These are phyloP conservation scores for Exophiala mesophila DNA, from an alignment of 2,329 filamentous ascomycete genomes.

Conservation along the genomic window DNA sequence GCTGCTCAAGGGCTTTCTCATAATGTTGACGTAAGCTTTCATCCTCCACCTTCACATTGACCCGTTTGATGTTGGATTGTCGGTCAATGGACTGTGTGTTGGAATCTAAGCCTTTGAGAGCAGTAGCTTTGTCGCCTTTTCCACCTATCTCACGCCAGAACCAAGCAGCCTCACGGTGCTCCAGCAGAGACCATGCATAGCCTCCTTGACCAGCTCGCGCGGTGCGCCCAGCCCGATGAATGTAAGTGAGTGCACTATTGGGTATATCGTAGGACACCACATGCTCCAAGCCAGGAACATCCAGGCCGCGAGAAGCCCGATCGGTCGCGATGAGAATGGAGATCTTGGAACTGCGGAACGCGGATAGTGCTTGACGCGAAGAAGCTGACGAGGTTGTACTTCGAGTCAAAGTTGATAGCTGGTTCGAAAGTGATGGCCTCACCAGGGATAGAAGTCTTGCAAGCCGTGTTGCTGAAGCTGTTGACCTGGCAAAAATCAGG, in stretches of 20 bases:
- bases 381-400: slow-evolving; percentile 23
- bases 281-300: slow-evolving; percentile 85
- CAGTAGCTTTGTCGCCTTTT: slow-evolving; percentile 30
- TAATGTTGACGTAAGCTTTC: slow-evolving; percentile 11
- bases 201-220: slow-evolving; percentile 83
- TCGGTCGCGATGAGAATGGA: slow-evolving; percentile 94
- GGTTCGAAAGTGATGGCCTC: slow-evolving; percentile 78
- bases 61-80: slow-evolving; percentile 10
- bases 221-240: slow-evolving; percentile 92
- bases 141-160: slow-evolving; percentile 78
- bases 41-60: slow-evolving; percentile 14
- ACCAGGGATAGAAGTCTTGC: slow-evolving; percentile 82
- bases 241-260: slow-evolving; percentile 91
- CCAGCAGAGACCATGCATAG: slow-evolving; percentile 77
- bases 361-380: slow-evolving; percentile 69
- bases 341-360: slow-evolving; percentile 84
- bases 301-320: slow-evolving; percentile 86
- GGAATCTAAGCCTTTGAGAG: neutral
- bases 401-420: slow-evolving; percentile 83
- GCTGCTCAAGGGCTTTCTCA: slow-evolving; percentile 21
- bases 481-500: slow-evolving; percentile 94
- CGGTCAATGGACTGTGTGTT: slow-evolving; percentile 10
- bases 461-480: slow-evolving; percentile 78
- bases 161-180: slow-evolving; percentile 79
- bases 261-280: slow-evolving; percentile 96